These are phyloP conservation scores for Multifurca ochricompacta DNA, from an alignment of 768 basidiomycete species.

Conservation along the genomic window DNA sequence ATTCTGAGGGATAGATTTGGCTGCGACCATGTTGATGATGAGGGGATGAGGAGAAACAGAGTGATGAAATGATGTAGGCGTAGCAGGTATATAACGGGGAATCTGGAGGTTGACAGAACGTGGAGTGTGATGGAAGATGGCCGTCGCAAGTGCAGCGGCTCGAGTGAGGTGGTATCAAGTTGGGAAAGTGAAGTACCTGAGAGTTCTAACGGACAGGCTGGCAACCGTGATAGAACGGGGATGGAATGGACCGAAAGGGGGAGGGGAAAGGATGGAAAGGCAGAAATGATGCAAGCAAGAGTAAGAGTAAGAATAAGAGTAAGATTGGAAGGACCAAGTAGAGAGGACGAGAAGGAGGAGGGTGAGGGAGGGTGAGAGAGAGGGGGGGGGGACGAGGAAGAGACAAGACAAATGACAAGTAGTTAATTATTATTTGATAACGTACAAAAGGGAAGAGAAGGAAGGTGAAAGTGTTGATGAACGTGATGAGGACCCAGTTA, in stretches of 20 bases:
- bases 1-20: constrained; percentile 9
- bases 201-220: neutral
- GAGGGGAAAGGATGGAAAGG: neutral
- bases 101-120: neutral
- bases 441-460: neutral
- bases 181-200: neutral
- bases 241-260: neutral
- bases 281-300: too few relatives aligned
- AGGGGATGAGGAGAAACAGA: neutral
- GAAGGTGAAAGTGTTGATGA: neutral
- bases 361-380: too few relatives aligned
- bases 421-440: too few relatives aligned
- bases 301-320: too few relatives aligned
- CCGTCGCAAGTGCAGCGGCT: neutral
- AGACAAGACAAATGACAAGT: too few relatives aligned
- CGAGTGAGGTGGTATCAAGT: neutral
- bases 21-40: constrained; percentile 12
- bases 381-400: too few relatives aligned
- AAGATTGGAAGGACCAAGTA: too few relatives aligned
- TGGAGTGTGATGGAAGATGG: neutral
- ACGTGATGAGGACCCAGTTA: neutral
- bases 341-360: too few relatives aligned
- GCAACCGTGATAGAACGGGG: neutral
- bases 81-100: neutral
- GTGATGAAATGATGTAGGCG: neutral